Base-by-base conservation (phyloP, 2,329 filamentous ascomycete genomes). In the Penicillium sp. region DNA sequence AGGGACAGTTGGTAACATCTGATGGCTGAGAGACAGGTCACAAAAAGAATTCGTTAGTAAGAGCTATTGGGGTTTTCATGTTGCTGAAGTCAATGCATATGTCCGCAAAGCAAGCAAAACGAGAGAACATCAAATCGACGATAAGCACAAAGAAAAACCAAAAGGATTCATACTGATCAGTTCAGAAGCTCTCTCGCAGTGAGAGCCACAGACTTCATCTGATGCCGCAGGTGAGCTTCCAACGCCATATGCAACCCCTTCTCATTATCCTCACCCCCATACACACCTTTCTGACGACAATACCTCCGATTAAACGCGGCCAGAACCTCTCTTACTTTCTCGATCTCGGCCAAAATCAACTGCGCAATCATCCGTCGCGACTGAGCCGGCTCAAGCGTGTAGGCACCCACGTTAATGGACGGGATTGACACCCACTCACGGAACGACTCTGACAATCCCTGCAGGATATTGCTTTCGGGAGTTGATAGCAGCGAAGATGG, bases 341-440 rank as follows among this genome's bases (percentile, higher is more conserved):
- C 41, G 14, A 43, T 43, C 4, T 43, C 41, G 5, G 41, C 41
- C 41, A 43, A 43, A 14, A 43, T 43, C 41, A 43, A 43, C 17
- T 43, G 41, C 3, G 41, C 41, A 25, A 43, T 43, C 41, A 43
- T 43, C 17, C 52, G 52, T n/a, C 52, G 28, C 17, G 52, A 42
- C 38, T 54, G 52, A 20, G 38, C 52, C 4, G 52, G 52, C 22
- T 54, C 52, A 20, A 54, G 35, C 15, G 52, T 54, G 28, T 54
- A 54, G 25, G 52, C 52, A 8, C 52, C 52, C 31, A 54, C 52
- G 20, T 41, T 54, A 20, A 54, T 54, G 25, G 52, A 54, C 25
- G 52, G 52, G 25, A 54, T 54, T 4, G 52, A 54, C 14, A 54
- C 52, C 52, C 52, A 54, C 15, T 54, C 52, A 20, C 39, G 52